A percentile compares a stretch with the other conserved stretches of the same genome.
Evolutionary conservation across 805 yeast species (phyloP).

Genomic region (Candida xiaguanensis): DNA sequence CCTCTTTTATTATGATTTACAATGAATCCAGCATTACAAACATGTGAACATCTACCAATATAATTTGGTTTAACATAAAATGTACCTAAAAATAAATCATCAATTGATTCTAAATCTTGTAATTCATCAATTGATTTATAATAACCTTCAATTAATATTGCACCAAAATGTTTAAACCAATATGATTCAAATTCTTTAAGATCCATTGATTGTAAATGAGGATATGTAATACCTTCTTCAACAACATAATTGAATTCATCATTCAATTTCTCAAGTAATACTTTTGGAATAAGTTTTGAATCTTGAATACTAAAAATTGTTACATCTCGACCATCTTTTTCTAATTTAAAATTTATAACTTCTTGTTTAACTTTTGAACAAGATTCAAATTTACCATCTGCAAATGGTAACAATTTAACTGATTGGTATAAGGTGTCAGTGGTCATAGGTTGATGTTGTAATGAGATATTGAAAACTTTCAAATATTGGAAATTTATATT

Average conservation of each 20-base stretch:
- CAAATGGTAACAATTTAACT: slow-evolving; percentile 30
- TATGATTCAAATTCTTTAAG: slow-evolving; percentile 53
- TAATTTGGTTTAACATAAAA: slow-evolving; percentile 87
- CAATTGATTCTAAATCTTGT: slow-evolving; percentile 36
- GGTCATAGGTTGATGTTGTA: slow-evolving; percentile 7
- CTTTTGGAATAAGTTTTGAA: slow-evolving; percentile 45
- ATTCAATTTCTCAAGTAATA: slow-evolving; percentile 44
- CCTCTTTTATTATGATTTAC: slow-evolving; percentile 64
- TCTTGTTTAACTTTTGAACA: slow-evolving; percentile 33
- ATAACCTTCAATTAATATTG: slow-evolving; percentile 50
- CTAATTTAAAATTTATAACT: slow-evolving; percentile 32
- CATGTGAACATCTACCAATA: slow-evolving; percentile 78
- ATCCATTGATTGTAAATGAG: slow-evolving; percentile 42
- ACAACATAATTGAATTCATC: slow-evolving; percentile 61
- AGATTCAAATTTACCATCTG: slow-evolving; percentile 21
- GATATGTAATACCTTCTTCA: slow-evolving; percentile 74
- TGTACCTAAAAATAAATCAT: slow-evolving; percentile 56
- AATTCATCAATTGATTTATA: slow-evolving; percentile 13
- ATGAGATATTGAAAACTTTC: too few species aligned
- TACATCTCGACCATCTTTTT: slow-evolving; percentile 40
- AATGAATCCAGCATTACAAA: slow-evolving; percentile 83
- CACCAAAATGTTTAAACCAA: slow-evolving; percentile 68
- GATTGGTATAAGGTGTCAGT: neutral
- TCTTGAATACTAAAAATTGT: slow-evolving; percentile 61
- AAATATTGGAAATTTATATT: neutral